Evolutionary conservation across 805 yeast genomes (phyloP).

Genomic region (Candida ovalis): DNA sequence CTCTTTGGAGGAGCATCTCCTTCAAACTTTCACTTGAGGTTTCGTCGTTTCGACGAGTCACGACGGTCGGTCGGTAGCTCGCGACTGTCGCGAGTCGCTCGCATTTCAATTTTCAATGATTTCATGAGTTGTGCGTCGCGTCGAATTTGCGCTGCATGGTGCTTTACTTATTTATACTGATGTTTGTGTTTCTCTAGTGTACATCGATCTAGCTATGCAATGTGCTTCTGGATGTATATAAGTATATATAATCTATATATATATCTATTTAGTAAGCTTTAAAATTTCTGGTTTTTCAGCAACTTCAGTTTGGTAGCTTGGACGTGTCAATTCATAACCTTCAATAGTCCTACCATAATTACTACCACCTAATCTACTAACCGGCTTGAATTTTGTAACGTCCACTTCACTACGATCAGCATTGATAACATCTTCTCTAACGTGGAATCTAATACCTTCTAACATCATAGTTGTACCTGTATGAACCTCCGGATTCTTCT

Average conservation of each 20-base stretch:
- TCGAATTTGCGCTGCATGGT: too few species aligned
- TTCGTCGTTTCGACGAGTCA: too few species aligned
- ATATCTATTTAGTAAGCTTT: not conserved
- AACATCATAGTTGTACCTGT: conserved; percentile 41
- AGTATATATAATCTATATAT: not conserved
- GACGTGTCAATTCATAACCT: conserved; percentile 46
- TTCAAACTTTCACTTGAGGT: too few species aligned
- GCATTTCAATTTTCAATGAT: too few species aligned
- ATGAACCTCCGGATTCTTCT: conserved; percentile 28
- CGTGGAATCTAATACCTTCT: conserved; percentile 57
- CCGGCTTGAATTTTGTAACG: conserved; percentile 46
- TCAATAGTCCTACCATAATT: conserved; percentile 41
- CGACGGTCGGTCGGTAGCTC: too few species aligned
- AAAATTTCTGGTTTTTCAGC: not conserved
- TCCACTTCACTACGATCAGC: conserved; percentile 38
- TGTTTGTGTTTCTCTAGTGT: too few species aligned
- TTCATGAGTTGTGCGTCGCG: too few species aligned
- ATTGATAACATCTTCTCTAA: conserved; percentile 50
- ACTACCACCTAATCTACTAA: conserved; percentile 51
- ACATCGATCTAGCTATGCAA: too few species aligned
- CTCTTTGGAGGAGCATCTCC: too few species aligned
- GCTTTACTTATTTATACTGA: too few species aligned
- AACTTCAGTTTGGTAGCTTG: conserved; percentile 30
- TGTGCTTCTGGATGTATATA: too few species aligned
- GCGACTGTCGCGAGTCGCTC: too few species aligned